Percentiles rank a stretch among this genome's conserved stretches.
phyloP scores from a whole-genome alignment of 192 early-diverging fungal genomes.

The Podila minutissima region DNA sequence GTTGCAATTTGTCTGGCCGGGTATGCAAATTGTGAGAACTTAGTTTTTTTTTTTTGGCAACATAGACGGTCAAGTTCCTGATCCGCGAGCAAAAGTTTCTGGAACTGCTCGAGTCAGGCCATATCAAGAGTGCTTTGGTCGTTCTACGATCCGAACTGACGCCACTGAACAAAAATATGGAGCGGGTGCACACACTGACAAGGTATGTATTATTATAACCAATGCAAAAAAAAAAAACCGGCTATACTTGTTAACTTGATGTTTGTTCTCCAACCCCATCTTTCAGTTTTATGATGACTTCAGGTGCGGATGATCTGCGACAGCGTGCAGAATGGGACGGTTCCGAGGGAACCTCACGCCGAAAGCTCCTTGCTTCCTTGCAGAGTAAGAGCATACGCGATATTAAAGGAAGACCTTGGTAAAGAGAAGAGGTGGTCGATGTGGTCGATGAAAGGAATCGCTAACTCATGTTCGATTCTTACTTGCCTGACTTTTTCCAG shows the following conservation, averaged over 20 bases:
- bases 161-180: constrained; percentile 72
- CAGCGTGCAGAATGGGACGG: constrained; percentile 85
- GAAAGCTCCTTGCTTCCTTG: constrained; percentile 65
- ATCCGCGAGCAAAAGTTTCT: constrained; percentile 92
- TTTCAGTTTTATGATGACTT: constrained; percentile 76
- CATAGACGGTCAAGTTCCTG: constrained; percentile 66
- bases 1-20: no score
- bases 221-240: constrained; percentile 2
- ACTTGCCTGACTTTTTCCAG: constrained; percentile 36
- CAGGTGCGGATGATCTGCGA: constrained; percentile 72
- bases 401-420: not conserved
- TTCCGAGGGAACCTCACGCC: constrained; percentile 73
- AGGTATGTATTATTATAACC: constrained; percentile 54
- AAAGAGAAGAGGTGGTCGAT: not conserved
- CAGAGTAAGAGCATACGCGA: constrained; percentile 65
- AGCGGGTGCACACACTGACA: constrained; percentile 79
- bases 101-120: constrained; percentile 79
- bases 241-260: not conserved
- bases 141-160: constrained; percentile 88
- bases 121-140: constrained; percentile 77
- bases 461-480: not conserved
- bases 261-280: no score
- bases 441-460: not conserved
- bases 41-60: no score
- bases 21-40: no score